Evolutionary conservation across 495 filamentous ascomycete genomes (phyloP).

Genomic region (Aeminium ludgeri): DNA sequence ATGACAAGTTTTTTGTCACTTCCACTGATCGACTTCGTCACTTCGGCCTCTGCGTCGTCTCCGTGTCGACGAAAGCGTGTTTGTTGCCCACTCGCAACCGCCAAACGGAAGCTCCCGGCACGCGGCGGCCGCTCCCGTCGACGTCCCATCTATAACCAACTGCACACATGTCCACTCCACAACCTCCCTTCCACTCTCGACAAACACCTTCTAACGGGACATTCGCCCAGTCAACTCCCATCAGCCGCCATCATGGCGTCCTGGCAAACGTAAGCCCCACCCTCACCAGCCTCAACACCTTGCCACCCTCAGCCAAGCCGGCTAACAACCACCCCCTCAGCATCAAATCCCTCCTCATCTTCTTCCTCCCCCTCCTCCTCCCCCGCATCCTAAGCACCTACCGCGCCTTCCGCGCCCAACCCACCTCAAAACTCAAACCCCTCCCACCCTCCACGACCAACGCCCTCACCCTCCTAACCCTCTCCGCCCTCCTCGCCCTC

Average conservation of each 20-base stretch:
- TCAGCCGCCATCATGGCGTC: slow-evolving; percentile 11
- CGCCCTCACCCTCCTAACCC: slow-evolving; percentile 55
- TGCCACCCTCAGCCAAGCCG: not conserved
- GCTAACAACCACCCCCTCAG: slow-evolving; percentile 9
- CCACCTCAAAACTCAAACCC: slow-evolving; percentile 39
- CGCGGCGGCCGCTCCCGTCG: no score
- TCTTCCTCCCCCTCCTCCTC: slow-evolving; percentile 73
- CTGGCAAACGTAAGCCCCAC: slow-evolving; percentile 8
- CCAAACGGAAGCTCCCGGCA: no score
- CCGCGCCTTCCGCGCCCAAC: slow-evolving; percentile 34
- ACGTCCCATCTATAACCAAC: no score
- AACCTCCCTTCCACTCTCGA: no score
- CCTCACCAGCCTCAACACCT: not conserved
- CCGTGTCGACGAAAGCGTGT: no score
- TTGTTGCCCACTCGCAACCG: no score
- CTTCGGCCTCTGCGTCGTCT: no score
- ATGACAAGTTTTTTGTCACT: no score
- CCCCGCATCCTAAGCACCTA: slow-evolving; percentile 57
- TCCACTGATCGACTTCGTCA: no score
- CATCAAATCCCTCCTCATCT: slow-evolving; percentile 41
- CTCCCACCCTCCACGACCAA: slow-evolving; percentile 40
- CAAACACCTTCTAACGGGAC: no score
- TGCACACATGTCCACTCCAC: no score
- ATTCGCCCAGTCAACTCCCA: no score
- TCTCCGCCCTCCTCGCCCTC: slow-evolving; percentile 52